Evolutionary conservation across 345 rosid species (phyloP), one percentile per base, ranked within the genome.

Genomic region (Garcia nutans): DNA sequence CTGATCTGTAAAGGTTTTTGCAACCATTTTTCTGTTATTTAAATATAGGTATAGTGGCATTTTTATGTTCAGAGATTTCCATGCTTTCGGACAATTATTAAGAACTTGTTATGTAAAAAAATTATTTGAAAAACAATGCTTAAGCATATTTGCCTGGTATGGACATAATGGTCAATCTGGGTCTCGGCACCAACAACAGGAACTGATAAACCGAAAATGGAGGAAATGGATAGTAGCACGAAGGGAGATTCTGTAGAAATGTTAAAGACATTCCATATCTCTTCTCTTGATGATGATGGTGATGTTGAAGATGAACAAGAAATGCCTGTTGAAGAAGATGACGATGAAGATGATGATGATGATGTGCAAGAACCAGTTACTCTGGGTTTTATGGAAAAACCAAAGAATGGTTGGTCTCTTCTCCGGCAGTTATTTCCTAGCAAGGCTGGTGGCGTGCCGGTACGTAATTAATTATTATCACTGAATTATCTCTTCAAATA

Each of bases 361-460:
- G 94, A 87, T 62, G 93, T 88, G 16, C 68, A 67, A 67, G 92
- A 87, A 42, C 84, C 88, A 2, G 93, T 91, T 17, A 83, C 81
- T 7, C 82, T 95, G 59, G 98, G 98, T 50, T 91, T 95, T 64
- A 56, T 87, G 1, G 92, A 93, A 74, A 93, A 88, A 78, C 92
- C 98, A 10, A 82, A 64, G 73, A 72, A 81, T 64, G 2, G 41
- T 10, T 88, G 94, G 93, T 95, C 90, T 12, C 89, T 76, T 70
- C 91, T 87, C 37, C 91, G 96, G 10, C 97, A 91, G 26, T 76
- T 85, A 7, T 95, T 93, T 85, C 99, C 98, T 58, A 87, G 89
- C 87, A 88, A 91, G 85, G 93, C 98, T 52, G 98, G 96, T 65
- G 97, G 96, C 75, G 77, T 84, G 23, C 98, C 99, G 79, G 98